phyloP scores from a whole-genome alignment of 2,329 filamentous ascomycete species.

The Verticillium albo-atrum region DNA sequence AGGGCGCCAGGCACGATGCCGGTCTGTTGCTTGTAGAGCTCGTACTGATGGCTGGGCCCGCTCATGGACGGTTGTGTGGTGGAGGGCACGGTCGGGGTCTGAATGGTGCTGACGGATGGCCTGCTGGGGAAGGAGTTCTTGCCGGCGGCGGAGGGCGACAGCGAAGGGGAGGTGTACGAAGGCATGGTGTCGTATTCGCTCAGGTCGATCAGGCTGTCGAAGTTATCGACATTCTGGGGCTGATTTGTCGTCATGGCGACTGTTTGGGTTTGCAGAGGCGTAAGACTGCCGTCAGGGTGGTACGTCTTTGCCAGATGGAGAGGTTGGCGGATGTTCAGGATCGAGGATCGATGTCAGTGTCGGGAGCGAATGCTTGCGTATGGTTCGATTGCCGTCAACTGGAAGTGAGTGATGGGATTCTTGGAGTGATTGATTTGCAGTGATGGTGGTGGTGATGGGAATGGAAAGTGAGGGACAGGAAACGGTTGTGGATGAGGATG shows the following conservation, averaged over 20 bases:
- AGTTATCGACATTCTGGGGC: constrained; percentile 40
- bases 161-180: constrained; percentile 55
- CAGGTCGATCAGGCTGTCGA: constrained; percentile 58
- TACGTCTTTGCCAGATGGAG: neutral
- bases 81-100: constrained; percentile 48
- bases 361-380: neutral
- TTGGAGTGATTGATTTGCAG: neutral
- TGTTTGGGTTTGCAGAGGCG: neutral
- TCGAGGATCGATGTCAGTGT: neutral
- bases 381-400: neutral
- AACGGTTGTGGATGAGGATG: neutral
- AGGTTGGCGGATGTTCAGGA: neutral
- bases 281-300: neutral
- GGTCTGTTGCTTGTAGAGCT: constrained; percentile 92
- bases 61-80: constrained; percentile 58
- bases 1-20: constrained; percentile 83
- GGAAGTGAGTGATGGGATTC: neutral
- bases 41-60: constrained; percentile 91
- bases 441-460: neutral
- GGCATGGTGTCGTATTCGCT: constrained; percentile 56
- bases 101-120: constrained; percentile 46
- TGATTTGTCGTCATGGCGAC: constrained; percentile 3
- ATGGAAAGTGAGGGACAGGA: neutral
- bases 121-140: constrained; percentile 49
- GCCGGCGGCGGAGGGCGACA: constrained; percentile 49